A percentile compares a stretch with the other conserved stretches of the same genome.
Evolutionary conservation across 2,329 filamentous ascomycete species (phyloP).

Genomic region (Colletotrichum paranaense): DNA sequence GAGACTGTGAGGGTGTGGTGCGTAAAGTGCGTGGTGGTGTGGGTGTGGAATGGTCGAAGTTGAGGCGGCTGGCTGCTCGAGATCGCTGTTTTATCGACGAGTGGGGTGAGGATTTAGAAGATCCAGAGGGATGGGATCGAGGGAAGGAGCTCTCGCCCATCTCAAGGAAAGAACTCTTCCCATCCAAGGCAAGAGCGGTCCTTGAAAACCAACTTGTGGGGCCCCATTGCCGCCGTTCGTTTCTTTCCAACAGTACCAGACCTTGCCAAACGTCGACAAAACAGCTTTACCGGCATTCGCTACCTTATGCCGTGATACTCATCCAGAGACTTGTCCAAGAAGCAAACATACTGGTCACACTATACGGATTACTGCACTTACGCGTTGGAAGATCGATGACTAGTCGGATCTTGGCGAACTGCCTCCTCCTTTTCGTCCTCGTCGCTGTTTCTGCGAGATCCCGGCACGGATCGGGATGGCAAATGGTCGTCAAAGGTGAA

Average conservation of each 20-base stretch:
- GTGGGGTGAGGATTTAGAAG: background rate
- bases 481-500: constrained; percentile 72
- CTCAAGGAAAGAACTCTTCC: background rate
- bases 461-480: constrained; percentile 87
- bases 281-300: background rate
- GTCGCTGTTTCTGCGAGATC: constrained; percentile 89
- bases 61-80: background rate
- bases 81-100: background rate
- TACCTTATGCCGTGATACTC: background rate
- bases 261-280: background rate
- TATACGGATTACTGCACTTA: constrained; percentile 63
- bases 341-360: background rate
- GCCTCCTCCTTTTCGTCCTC: constrained; percentile 87
- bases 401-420: constrained; percentile 75
- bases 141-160: too few species aligned
- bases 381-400: constrained; percentile 80
- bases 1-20: background rate
- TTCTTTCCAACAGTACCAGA: background rate
- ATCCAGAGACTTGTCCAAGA: constrained; percentile 27
- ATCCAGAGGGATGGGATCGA: too few species aligned
- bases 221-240: too few species aligned
- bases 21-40: background rate
- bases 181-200: background rate
- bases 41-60: background rate
- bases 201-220: background rate